Evolutionary conservation across 371 early-diverging fungal genomes (phyloP).

Genomic region (Mortierella sp.): DNA sequence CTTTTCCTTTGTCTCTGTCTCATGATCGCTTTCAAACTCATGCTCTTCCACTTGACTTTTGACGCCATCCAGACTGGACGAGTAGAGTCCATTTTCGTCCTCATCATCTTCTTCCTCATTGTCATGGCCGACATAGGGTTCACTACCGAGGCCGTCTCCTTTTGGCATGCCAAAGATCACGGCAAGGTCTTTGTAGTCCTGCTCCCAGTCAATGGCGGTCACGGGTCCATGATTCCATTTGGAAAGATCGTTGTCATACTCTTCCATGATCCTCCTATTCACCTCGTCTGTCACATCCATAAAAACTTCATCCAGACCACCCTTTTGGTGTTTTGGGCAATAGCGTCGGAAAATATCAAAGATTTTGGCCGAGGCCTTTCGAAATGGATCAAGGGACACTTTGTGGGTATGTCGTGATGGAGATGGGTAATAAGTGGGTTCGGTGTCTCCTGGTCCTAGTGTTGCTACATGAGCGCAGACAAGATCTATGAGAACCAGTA

Average conservation of each 20-base stretch:
- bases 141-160: background rate
- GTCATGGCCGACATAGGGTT: constrained; percentile 16
- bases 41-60: constrained; percentile 11
- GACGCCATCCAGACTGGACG: constrained; percentile 12
- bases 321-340: constrained; percentile 67
- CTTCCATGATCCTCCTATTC: constrained; percentile 61
- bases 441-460: constrained; percentile 70
- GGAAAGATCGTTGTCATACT: constrained; percentile 55
- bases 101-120: constrained; percentile 18
- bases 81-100: background rate
- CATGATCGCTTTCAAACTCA: constrained; percentile 5
- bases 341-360: constrained; percentile 73
- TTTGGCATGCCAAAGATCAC: constrained; percentile 33
- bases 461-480: constrained; percentile 90
- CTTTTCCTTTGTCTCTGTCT: constrained; percentile 2
- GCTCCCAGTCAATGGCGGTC: constrained; percentile 32
- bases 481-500: constrained; percentile 62
- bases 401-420: constrained; percentile 86
- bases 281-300: constrained; percentile 85
- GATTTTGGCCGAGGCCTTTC: constrained; percentile 74
- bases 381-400: constrained; percentile 87
- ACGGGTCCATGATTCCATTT: constrained; percentile 36
- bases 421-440: constrained; percentile 74
- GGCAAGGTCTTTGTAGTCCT: constrained; percentile 30
- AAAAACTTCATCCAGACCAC: constrained; percentile 89